Evolutionary conservation across 1,284 basidiomycete genomes (phyloP), one percentile per base, ranked within the genome.

Genomic region (Thelephora terrestris): DNA sequence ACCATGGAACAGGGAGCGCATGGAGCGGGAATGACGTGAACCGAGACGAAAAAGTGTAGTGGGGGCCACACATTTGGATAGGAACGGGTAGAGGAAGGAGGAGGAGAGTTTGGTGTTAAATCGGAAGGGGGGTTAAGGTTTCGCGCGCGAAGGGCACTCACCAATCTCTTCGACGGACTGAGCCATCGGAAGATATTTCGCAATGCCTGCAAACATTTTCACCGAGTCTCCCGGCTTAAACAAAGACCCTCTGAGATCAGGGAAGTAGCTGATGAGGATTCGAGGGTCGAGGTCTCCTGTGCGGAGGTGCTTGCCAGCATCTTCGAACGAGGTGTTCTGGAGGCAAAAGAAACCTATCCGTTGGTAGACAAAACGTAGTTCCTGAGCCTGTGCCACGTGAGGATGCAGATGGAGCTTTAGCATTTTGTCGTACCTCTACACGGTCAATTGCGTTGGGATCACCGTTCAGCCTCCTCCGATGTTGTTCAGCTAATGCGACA

Each of bases 201-300:
- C 74, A 3, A 91, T 71, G 14, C 89, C 89, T 37, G 75, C 67
- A 62, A 79, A 88, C 9, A 90, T 65, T 48, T 76, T 70, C 45
- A 79, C 63, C 7, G 63, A 53, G 50, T 78, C 74, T 5, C 70
- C 61, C 21, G 63, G 60, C 20, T 57, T 57, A 56, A 85, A 79
- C 24, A 87, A 64, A 5, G 68, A 62, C 17, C 81, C 81, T 10
- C 77, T 70, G 23, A 91, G 63, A 47, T 83, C 75, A 4, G 86
- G 83, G 57, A 81, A 91, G 58, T 88, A 84, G 54, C 82, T 79
- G 51, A 91, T 68, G 43, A 87, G 72, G 5, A 89, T 61, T 12
- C 88, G 76, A 0, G 89, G 87, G 60, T 92, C 89, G 16, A 85
- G 66, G 29, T 79, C 72, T 24, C 86, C 85, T 47, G 76, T 71